These are phyloP conservation scores for Setaria viridis DNA, from an alignment of 202 grass and related monocot genomes.

Conservation along the genomic window DNA sequence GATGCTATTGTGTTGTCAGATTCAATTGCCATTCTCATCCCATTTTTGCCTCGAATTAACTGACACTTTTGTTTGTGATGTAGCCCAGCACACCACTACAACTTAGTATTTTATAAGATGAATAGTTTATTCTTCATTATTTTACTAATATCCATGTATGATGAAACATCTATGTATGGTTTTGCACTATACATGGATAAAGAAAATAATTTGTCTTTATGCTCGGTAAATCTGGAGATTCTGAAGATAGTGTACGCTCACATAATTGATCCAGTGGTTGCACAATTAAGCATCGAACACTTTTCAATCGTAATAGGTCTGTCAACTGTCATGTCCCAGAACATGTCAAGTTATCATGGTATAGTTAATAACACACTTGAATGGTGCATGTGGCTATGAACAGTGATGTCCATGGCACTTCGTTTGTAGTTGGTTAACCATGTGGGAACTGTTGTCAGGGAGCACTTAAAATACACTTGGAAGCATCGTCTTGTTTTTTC, in stretches of 20 bases:
- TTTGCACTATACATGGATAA: background rate
- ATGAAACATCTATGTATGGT: background rate
- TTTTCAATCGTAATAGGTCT: slow-evolving; percentile 7
- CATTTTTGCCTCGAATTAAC: slow-evolving; percentile 2
- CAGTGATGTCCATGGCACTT: background rate
- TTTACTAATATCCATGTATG: slow-evolving; percentile 16
- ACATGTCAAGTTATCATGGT: slow-evolving; percentile 37
- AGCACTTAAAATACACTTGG: slow-evolving; percentile 20
- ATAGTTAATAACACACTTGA: slow-evolving; percentile 27
- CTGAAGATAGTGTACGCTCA: background rate
- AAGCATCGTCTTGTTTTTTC: slow-evolving; percentile 8
- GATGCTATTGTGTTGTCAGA: slow-evolving; percentile 8
- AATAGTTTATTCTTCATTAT: background rate
- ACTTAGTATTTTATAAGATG: background rate
- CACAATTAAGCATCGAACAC: slow-evolving; percentile 22
- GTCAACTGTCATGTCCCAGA: slow-evolving; percentile 3
- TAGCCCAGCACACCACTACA: background rate
- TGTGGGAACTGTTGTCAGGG: slow-evolving; percentile 24
- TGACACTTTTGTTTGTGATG: background rate
- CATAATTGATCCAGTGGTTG: slow-evolving; percentile 35
- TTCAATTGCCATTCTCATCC: background rate
- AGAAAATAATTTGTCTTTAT: slow-evolving; percentile 12
- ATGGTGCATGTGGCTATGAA: background rate
- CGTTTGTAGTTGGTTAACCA: slow-evolving; percentile 13
- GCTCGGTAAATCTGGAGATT: background rate